Evolutionary conservation across 1,139 yeast genomes (phyloP).

Genomic region (Casaregolazyma lundiana): DNA sequence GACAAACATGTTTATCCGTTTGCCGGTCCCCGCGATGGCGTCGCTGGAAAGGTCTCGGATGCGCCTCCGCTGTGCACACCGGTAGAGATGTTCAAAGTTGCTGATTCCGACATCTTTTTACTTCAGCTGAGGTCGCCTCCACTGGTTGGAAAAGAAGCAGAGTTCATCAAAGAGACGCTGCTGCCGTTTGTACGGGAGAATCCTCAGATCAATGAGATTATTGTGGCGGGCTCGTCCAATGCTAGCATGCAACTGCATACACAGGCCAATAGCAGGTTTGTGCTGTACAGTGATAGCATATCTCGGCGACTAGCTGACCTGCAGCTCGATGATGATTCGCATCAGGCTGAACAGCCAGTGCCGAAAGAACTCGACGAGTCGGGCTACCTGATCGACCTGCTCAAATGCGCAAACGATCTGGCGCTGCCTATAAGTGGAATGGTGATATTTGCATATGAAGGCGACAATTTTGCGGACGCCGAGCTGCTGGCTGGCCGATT

Average conservation of each 20-base stretch:
- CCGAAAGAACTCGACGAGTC: slow-evolving; percentile 28
- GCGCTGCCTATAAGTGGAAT: slow-evolving; percentile 20
- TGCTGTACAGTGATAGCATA: slow-evolving; percentile 16
- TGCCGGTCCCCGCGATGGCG: slow-evolving; percentile 67
- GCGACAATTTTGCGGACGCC: slow-evolving; percentile 81
- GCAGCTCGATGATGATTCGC: slow-evolving; percentile 16
- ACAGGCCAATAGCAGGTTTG: slow-evolving; percentile 14
- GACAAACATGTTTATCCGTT: slow-evolving; percentile 70
- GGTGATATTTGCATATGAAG: slow-evolving; percentile 69
- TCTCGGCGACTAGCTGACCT: slow-evolving; percentile 22
- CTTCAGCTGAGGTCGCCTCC: slow-evolving; percentile 85
- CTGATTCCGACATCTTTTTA: slow-evolving; percentile 39
- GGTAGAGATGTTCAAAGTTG: slow-evolving; percentile 42
- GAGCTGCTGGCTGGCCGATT: slow-evolving; percentile 45
- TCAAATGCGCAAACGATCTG: slow-evolving; percentile 15
- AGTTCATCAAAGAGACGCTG: slow-evolving; percentile 52
- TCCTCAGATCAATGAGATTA: slow-evolving; percentile 32
- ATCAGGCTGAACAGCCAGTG: slow-evolving; percentile 5
- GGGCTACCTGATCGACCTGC: slow-evolving; percentile 29
- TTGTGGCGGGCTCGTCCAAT: slow-evolving; percentile 69
- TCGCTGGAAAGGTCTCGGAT: slow-evolving; percentile 12
- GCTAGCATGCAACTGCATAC: slow-evolving; percentile 35
- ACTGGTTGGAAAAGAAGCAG: slow-evolving; percentile 54
- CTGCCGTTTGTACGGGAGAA: slow-evolving; percentile 42
- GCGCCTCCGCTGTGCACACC: slow-evolving; percentile 50